Evolutionary conservation across 2,329 filamentous ascomycete species (phyloP).

Genomic region (Periglandula ipomoeae): DNA sequence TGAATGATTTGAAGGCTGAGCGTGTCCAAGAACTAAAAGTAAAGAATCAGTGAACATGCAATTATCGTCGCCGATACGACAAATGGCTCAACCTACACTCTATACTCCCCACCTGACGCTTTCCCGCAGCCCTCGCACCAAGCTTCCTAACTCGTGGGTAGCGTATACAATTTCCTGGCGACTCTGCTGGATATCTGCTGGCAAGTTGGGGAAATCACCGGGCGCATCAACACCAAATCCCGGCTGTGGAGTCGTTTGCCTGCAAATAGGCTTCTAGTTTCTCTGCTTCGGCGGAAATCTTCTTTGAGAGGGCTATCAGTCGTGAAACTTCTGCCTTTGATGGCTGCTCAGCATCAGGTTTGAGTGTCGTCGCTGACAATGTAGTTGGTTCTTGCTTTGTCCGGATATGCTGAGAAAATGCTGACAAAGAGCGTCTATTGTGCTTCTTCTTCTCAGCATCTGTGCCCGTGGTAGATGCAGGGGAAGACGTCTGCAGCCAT

Average conservation of each 20-base stretch:
- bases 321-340: conserved; percentile 20
- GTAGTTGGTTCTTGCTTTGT: conserved; percentile 12
- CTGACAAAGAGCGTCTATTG: conserved; percentile 24
- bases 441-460: conserved; percentile 23
- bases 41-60: neutral
- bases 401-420: conserved; percentile 16
- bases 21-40: conserved; percentile 36
- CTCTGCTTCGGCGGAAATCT: conserved; percentile 38
- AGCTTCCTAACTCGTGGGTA: conserved; percentile 35
- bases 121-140: conserved; percentile 42
- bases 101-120: conserved; percentile 42
- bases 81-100: conserved; percentile 31
- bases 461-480: conserved; percentile 9
- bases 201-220: conserved; percentile 36
- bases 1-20: conserved; percentile 42
- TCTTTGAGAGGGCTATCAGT: conserved; percentile 36
- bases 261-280: conserved; percentile 39
- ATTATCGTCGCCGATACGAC: neutral
- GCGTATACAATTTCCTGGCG: conserved; percentile 39
- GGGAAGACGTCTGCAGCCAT: conserved; percentile 21
- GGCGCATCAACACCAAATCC: conserved; percentile 36
- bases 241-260: conserved; percentile 31
- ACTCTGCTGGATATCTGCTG: conserved; percentile 34
- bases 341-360: neutral
- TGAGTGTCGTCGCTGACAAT: neutral